Evolutionary conservation across 192 early-diverging fungal genomes (phyloP).

Genomic region (Rhizoclosmatium globosum): DNA sequence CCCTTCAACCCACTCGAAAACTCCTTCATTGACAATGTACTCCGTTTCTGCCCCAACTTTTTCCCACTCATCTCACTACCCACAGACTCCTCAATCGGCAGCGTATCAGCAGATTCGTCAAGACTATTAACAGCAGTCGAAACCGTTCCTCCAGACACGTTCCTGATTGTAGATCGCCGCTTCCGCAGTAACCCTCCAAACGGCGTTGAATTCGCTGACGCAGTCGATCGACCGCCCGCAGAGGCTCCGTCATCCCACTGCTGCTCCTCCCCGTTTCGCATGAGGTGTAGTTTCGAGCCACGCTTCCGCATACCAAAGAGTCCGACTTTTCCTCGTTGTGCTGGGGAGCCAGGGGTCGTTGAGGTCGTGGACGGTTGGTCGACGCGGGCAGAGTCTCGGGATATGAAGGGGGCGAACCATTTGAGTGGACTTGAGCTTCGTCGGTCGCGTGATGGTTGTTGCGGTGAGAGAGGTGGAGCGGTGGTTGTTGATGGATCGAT

Average conservation of each 20-base stretch:
- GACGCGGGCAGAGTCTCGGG: slow-evolving; percentile 30
- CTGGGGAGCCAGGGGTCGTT: not conserved
- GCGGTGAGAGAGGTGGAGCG: not conserved
- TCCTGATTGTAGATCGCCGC: not conserved
- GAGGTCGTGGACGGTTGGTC: not conserved
- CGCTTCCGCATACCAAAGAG: slow-evolving; percentile 21
- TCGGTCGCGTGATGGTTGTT: not conserved
- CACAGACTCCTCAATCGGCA: not conserved
- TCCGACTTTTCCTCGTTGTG: slow-evolving; percentile 1
- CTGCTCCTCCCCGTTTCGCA: not conserved
- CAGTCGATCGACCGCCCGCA: not conserved
- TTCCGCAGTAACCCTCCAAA: slow-evolving; percentile 3
- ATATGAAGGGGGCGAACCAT: slow-evolving; percentile 35
- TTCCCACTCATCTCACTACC: not conserved
- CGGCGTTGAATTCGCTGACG: not conserved
- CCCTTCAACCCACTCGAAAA: slow-evolving; percentile 31
- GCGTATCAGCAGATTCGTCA: not conserved
- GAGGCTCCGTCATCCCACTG: not conserved
- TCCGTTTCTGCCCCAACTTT: slow-evolving; percentile 2
- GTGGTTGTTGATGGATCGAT: not conserved
- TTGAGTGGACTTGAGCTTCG: slow-evolving; percentile 22
- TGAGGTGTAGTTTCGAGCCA: not conserved
- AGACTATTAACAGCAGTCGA: slow-evolving; percentile 6
- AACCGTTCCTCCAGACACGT: not conserved
- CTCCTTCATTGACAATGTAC: slow-evolving; percentile 26